Evolutionary conservation across 2,329 filamentous ascomycete genomes (phyloP).

Genomic region (Drechslerella stenobrocha): DNA sequence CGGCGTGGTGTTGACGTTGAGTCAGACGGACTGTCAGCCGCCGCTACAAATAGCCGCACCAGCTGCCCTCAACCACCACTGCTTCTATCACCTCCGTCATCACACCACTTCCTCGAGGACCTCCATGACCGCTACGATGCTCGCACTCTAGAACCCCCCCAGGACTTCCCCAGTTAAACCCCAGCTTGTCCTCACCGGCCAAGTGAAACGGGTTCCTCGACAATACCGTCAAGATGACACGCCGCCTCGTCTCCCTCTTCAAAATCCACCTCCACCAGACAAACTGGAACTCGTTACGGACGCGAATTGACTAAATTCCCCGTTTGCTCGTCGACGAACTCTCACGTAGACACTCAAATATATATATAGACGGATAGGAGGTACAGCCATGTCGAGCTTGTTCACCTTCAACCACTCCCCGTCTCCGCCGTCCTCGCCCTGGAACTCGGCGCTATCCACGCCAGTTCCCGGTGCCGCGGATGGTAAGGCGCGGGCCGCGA

Average conservation of each 20-base stretch:
- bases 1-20: too few species aligned
- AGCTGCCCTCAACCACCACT: too few species aligned
- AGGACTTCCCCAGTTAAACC: conserved; percentile 11
- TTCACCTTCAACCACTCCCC: conserved; percentile 93
- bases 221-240: conserved; percentile 49
- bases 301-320: conserved; percentile 22
- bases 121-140: conserved; percentile 28
- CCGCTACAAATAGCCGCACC: too few species aligned
- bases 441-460: conserved; percentile 65
- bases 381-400: conserved; percentile 75
- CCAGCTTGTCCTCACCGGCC: conserved; percentile 28
- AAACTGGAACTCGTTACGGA: conserved; percentile 49
- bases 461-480: conserved; percentile 51
- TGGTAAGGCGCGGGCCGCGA: conserved; percentile 55
- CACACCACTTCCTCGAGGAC: neutral
- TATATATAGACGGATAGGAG: too few species aligned
- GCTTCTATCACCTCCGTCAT: too few species aligned
- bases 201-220: conserved; percentile 42
- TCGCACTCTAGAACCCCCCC: conserved; percentile 32
- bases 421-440: conserved; percentile 85
- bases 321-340: neutral
- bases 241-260: conserved; percentile 44
- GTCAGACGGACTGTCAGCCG: too few species aligned
- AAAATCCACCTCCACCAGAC: conserved; percentile 48
- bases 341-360: too few species aligned